phyloP scores from a whole-genome alignment of 2,329 filamentous ascomycete species.

The Dothiorella sarmentorum region DNA sequence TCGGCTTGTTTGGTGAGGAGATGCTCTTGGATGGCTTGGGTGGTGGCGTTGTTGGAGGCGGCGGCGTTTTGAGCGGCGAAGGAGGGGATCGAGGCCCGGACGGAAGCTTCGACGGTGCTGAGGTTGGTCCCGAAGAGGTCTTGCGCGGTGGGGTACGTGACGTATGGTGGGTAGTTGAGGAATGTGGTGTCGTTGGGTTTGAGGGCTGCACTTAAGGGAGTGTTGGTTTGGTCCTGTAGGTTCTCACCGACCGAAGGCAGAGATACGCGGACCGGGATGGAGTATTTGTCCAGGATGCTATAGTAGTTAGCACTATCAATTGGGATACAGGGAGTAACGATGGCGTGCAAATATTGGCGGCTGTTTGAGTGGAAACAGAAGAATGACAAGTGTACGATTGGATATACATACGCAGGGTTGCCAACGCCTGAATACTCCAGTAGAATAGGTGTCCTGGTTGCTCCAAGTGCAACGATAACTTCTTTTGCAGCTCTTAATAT shows the following conservation, averaged over 20 bases:
- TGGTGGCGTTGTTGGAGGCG: conserved; percentile 22
- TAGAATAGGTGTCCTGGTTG: conserved; percentile 20
- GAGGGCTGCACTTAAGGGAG: conserved; percentile 22
- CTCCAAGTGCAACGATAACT: conserved; percentile 23
- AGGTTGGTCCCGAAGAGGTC: conserved; percentile 35
- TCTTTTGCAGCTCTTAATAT: conserved; percentile 33
- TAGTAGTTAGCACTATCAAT: no score
- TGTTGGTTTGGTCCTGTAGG: conserved; percentile 34
- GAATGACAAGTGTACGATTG: no score
- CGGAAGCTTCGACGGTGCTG: conserved; percentile 23
- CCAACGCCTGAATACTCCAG: conserved; percentile 24
- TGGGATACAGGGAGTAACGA: no score
- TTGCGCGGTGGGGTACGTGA: conserved; percentile 33
- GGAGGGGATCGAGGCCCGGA: conserved; percentile 27
- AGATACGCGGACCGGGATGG: conserved; percentile 21
- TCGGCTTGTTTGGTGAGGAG: conserved; percentile 47
- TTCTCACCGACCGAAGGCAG: conserved; percentile 33
- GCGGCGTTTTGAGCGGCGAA: conserved; percentile 29
- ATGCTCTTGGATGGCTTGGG: conserved; percentile 35
- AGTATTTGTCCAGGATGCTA: conserved; percentile 22
- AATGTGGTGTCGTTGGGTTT: conserved; percentile 30
- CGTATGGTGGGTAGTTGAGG: conserved; percentile 38
- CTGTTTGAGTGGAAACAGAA: no score
- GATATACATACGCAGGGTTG: conserved; percentile 17
- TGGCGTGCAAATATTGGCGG: no score